A percentile compares a stretch with the other conserved stretches of the same genome.
phyloP scores from a whole-genome alignment of 768 basidiomycete species.

The Flagelloscypha sp. region DNA sequence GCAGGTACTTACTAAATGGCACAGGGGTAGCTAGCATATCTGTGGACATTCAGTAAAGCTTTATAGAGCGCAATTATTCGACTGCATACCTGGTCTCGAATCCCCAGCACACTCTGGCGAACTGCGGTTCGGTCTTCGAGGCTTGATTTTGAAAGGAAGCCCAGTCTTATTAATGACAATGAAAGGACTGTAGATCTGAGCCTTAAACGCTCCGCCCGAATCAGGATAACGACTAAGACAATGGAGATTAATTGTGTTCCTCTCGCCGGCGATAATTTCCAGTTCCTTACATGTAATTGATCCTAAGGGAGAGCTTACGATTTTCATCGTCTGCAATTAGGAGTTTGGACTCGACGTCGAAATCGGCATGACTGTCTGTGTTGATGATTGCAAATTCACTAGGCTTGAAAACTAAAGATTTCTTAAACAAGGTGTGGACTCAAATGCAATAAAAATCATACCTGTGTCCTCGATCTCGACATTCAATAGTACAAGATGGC shows the following conservation, averaged over 20 bases:
- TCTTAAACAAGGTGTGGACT: background rate
- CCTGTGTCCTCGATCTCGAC: constrained; percentile 89
- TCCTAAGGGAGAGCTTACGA: constrained; percentile 67
- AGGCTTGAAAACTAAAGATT: constrained; percentile 66
- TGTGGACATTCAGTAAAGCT: constrained; percentile 17
- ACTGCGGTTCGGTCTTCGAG: constrained; percentile 50
- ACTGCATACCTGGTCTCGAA: constrained; percentile 44
- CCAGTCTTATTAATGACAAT: constrained; percentile 90
- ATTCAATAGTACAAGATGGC: constrained; percentile 83
- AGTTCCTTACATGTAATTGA: constrained; percentile 78
- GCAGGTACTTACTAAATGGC: constrained; percentile 68
- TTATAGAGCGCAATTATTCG: constrained; percentile 7
- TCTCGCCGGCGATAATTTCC: no score
- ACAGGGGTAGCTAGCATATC: constrained; percentile 43
- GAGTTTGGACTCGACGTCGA: constrained; percentile 69
- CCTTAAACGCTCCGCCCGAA: constrained; percentile 92
- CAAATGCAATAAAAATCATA: constrained; percentile 21
- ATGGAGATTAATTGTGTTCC: background rate
- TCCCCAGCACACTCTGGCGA: constrained; percentile 84
- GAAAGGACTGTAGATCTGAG: constrained; percentile 89
- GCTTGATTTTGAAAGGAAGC: constrained; percentile 68
- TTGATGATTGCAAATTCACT: constrained; percentile 98
- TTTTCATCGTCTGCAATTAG: constrained; percentile 64
- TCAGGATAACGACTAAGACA: constrained; percentile 62
- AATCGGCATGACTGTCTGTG: constrained; percentile 84